A percentile compares a stretch with the other conserved stretches of the same genome.
These are phyloP conservation scores for Cafeteria roenbergensis DNA, from an alignment of 108 stramenopile genomes.

Conservation along the genomic window DNA sequence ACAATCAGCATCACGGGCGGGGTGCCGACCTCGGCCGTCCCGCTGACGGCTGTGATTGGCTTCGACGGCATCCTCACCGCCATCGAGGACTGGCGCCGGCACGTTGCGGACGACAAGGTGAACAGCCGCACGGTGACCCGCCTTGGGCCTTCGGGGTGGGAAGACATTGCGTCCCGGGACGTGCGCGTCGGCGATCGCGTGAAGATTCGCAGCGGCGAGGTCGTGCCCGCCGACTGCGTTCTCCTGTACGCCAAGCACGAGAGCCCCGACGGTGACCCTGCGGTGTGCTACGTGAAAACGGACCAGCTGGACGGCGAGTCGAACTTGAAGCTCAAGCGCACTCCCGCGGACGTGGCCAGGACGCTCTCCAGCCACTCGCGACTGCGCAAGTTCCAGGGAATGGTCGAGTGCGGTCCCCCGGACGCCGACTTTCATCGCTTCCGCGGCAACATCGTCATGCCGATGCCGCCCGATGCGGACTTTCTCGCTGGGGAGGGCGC, in stretches of 20 bases:
- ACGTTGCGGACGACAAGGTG: slow-evolving; percentile 4
- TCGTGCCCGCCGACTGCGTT: slow-evolving; percentile 30
- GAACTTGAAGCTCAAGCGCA: slow-evolving; percentile 30
- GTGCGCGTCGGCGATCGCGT: slow-evolving; percentile 32
- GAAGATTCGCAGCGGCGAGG: slow-evolving; percentile 28
- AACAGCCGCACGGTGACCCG: background rate
- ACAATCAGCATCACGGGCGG: slow-evolving; percentile 25
- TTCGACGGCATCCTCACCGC: slow-evolving; percentile 22
- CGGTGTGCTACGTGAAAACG: slow-evolving; percentile 35
- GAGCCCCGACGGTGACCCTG: slow-evolving; percentile 9
- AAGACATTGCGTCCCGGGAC: slow-evolving; percentile 8
- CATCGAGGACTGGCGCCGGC: slow-evolving; percentile 19
- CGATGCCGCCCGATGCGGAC: no score
- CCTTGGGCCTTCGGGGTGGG: background rate
- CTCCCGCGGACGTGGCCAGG: background rate
- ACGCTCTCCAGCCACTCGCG: no score
- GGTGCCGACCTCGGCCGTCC: slow-evolving; percentile 14
- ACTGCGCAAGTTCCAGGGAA: background rate
- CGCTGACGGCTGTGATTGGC: slow-evolving; percentile 18
- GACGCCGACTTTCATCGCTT: background rate
- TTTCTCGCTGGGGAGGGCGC: no score
- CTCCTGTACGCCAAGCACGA: slow-evolving; percentile 12
- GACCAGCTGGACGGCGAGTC: slow-evolving; percentile 42
- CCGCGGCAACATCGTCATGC: no score
- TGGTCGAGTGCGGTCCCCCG: background rate